These are phyloP conservation scores for Calocera cornea DNA, from an alignment of 768 basidiomycete genomes.

Conservation along the genomic window DNA sequence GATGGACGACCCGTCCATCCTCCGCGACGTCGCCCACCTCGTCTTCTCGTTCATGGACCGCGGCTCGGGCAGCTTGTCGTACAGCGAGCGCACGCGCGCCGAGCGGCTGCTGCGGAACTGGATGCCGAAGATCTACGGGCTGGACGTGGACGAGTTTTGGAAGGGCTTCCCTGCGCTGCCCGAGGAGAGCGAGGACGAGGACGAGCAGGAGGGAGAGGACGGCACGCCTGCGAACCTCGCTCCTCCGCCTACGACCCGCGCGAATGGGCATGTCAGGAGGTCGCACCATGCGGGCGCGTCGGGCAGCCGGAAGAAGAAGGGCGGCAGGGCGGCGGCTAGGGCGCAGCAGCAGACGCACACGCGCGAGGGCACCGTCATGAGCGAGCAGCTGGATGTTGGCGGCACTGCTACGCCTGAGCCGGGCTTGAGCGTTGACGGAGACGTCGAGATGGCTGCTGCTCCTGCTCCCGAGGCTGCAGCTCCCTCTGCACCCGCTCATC, in stretches of 20 bases:
- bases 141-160: slow-evolving; percentile 30
- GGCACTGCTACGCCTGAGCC: not conserved
- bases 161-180: slow-evolving; percentile 23
- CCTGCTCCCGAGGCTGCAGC: not conserved
- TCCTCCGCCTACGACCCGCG: not conserved
- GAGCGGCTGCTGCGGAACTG: slow-evolving; percentile 78
- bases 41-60: slow-evolving; percentile 85
- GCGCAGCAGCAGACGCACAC: not conserved
- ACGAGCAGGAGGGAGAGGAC: slow-evolving; percentile 57
- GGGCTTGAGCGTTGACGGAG: not conserved
- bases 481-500: not conserved
- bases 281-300: not conserved
- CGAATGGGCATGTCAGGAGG: not conserved
- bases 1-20: slow-evolving; percentile 61
- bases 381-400: not conserved
- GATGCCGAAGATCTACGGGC: slow-evolving; percentile 63
- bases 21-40: slow-evolving; percentile 83
- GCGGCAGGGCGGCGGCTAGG: not conserved
- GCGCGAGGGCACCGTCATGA: not conserved
- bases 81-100: slow-evolving; percentile 71
- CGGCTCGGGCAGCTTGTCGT: slow-evolving; percentile 38
- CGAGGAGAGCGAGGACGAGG: slow-evolving; percentile 36
- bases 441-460: not conserved
- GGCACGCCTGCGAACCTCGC: slow-evolving; percentile 37
- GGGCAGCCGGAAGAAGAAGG: slow-evolving; percentile 1